These are phyloP conservation scores for Coniferiporia weirii DNA, from an alignment of 1,284 basidiomycete genomes.

Conservation along the genomic window DNA sequence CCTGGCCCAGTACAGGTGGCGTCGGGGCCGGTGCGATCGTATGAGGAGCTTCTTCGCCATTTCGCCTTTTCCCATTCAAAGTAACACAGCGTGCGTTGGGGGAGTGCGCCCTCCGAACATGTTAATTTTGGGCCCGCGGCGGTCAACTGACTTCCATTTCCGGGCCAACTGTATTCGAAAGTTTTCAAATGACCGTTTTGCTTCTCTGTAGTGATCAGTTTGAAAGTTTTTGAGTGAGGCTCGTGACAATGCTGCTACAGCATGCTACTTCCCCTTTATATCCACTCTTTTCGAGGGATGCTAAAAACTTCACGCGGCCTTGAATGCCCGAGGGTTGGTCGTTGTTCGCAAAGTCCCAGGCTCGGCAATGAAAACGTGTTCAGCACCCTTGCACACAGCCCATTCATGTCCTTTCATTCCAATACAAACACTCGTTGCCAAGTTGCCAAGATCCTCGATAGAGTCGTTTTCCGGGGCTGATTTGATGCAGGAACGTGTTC, in stretches of 20 bases:
- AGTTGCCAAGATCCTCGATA: not conserved
- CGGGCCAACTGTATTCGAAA: not conserved
- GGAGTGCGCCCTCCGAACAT: too few species aligned
- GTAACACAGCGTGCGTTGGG: too few species aligned
- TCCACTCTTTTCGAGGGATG: not conserved
- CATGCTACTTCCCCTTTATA: not conserved
- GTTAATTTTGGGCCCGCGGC: too few species aligned
- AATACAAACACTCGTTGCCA: not conserved
- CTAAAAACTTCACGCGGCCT: not conserved
- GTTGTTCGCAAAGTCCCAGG: not conserved
- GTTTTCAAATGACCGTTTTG: not conserved
- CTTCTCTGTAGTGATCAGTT: not conserved
- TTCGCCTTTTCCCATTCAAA: too few species aligned
- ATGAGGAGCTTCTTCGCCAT: too few species aligned
- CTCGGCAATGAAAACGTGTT: not conserved
- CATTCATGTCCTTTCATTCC: not conserved
- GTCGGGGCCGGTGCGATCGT: too few species aligned
- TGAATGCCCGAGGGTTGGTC: not conserved
- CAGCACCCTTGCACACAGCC: not conserved
- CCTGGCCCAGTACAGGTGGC: too few species aligned
- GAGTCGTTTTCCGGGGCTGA: not conserved
- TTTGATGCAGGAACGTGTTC: not conserved
- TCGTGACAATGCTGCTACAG: not conserved
- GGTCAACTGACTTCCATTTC: not conserved
- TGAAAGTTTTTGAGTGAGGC: not conserved